A percentile compares a stretch with the other conserved stretches of the same genome.
phyloP scores from a whole-genome alignment of 2,329 filamentous ascomycete species.

The Hypomyces rosellus region DNA sequence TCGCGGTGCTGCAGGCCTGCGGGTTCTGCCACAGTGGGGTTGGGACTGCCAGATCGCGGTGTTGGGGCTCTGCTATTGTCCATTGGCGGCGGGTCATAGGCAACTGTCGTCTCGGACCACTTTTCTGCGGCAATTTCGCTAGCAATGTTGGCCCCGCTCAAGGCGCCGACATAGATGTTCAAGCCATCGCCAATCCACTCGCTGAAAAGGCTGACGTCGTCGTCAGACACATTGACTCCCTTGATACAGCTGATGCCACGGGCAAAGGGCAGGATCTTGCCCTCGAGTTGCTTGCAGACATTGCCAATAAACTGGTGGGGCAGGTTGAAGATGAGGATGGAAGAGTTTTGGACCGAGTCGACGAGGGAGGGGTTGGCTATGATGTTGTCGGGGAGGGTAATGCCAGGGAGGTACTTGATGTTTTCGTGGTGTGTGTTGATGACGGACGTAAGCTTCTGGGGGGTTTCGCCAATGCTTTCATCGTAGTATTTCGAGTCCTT shows the following conservation, averaged over 20 bases:
- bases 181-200: conserved; percentile 89
- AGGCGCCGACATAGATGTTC: conserved; percentile 91
- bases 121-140: conserved; percentile 92
- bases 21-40: conserved; percentile 45
- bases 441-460: conserved; percentile 81
- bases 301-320: conserved; percentile 92
- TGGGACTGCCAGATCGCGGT: conserved; percentile 41
- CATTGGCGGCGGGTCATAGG: conserved; percentile 86
- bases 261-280: conserved; percentile 85
- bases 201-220: conserved; percentile 82
- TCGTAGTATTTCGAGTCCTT: conserved; percentile 69
- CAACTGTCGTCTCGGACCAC: conserved; percentile 94
- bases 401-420: conserved; percentile 92
- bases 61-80: conserved; percentile 68
- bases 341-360: conserved; percentile 75
- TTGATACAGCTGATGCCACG: conserved; percentile 97
- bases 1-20: conserved; percentile 61
- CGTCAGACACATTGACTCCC: conserved; percentile 85
- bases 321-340: conserved; percentile 92
- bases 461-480: conserved; percentile 51
- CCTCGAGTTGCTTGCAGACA: conserved; percentile 76
- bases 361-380: conserved; percentile 75
- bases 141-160: conserved; percentile 95
- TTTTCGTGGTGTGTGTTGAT: conserved; percentile 96
- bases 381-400: conserved; percentile 75